Evolutionary conservation across 768 basidiomycete species (phyloP), one percentile per base, ranked within the genome.

Genomic region (Gymnopilus dilepis): DNA sequence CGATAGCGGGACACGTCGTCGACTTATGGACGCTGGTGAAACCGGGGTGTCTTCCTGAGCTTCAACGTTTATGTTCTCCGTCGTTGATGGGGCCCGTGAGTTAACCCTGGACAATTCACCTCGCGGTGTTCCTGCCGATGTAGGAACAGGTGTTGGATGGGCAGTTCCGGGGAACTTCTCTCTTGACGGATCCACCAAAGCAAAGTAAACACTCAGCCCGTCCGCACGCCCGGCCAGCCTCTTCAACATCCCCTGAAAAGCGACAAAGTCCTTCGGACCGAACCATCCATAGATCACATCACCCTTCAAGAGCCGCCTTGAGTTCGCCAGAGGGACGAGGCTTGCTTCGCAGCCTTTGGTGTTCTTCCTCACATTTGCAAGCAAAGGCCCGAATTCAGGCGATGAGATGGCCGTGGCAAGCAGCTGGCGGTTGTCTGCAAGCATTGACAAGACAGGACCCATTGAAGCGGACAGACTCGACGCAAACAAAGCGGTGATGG

Each of bases 271-370:
- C 1, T 68, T 70, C 0, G 89, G 89, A 0, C 82, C 76, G 66
- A 88, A 89, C 1, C 88, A 80, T 1, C 78, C 78, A 67, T 83
- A 90, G 13, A 86, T 77, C 19, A 92, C 68, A 65, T 92, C 91
- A 13, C 80, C 78, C 28, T 73, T 76, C 31, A 91, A 78, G 0
- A 91, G 76, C 9, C 84, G 79, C 0, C 77, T 77, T 0, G 85
- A 76, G 1, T 83, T 80, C 4, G 82, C 82, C 0, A 91, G 76
- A 0, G 82, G 80, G 17, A 80, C 72, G 0, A 92, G 76, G 3
- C 72, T 80, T 1, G 72, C 78, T 68, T 91, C 89, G 4, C 76
- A 76, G 19, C 74, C 61, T 17, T 82, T 77, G 0, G 76, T 70
- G 0, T 73, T 52, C 0, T 62, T 60, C 9, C 74, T 67, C 64